A percentile compares a stretch with the other conserved stretches of the same genome.
Conservation (phyloP, 129 eudicot genomes). For the Chrysanthemum lavandulifolium region DNA sequence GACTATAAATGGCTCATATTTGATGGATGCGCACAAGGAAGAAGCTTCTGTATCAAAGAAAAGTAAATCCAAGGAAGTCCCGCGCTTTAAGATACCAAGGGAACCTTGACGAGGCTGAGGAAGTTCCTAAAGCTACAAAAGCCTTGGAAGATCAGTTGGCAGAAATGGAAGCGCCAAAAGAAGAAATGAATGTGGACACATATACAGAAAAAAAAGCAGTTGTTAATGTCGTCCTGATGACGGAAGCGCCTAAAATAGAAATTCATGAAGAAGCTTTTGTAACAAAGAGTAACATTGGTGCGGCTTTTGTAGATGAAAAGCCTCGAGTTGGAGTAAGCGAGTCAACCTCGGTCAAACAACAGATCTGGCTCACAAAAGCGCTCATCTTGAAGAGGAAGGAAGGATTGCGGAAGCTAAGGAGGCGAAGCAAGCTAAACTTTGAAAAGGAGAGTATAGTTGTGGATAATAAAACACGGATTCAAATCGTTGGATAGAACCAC, state of each 20-base stretch:
- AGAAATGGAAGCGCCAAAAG: conserved; percentile 54
- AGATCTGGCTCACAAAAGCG: conserved; percentile 77
- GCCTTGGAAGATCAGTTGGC: conserved; percentile 66
- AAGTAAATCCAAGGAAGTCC: conserved; percentile 69
- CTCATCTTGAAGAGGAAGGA: conserved; percentile 74
- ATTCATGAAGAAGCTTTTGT: neutral
- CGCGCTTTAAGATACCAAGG: conserved; percentile 85
- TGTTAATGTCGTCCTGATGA: conserved; percentile 16
- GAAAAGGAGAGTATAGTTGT: conserved; percentile 38
- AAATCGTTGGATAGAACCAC: conserved; percentile 38
- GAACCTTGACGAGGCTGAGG: conserved; percentile 65
- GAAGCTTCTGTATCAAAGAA: neutral
- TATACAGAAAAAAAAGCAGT: neutral
- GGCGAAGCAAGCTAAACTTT: conserved; percentile 76
- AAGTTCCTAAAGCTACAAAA: conserved; percentile 57
- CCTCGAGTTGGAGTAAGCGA: conserved; percentile 24
- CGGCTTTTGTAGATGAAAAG: conserved; percentile 27
- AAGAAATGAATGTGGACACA: conserved; percentile 25
- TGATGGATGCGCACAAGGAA: no score
- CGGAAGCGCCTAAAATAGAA: conserved; percentile 27
- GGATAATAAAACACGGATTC: neutral
- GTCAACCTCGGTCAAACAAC: conserved; percentile 47
- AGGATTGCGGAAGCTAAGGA: conserved; percentile 85
- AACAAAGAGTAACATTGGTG: neutral
- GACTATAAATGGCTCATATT: no score